Evolutionary conservation across 2,329 filamentous ascomycete species (phyloP).

Genomic region (Hansfordia pulvinata): DNA sequence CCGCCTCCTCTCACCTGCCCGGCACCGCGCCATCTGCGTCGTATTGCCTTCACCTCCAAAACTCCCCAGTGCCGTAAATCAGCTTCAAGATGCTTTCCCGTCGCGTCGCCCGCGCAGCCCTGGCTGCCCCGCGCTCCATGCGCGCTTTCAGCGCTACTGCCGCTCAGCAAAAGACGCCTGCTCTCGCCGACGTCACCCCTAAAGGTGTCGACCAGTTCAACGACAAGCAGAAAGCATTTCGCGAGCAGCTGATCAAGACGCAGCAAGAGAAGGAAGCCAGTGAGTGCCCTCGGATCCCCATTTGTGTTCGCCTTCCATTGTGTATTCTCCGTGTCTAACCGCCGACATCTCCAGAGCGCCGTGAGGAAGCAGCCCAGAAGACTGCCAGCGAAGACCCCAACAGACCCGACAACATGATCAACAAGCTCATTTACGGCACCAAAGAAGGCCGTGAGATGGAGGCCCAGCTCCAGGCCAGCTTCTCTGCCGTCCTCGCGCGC

Average conservation of each 20-base stretch:
- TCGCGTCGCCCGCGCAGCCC: constrained; percentile 33
- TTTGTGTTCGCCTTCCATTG: constrained; percentile 25
- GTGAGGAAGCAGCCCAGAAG: constrained; percentile 41
- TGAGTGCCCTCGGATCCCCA: constrained; percentile 3
- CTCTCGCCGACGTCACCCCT: constrained; percentile 70
- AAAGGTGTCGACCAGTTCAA: constrained; percentile 65
- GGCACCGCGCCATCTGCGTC: not conserved
- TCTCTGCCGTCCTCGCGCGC: constrained; percentile 84
- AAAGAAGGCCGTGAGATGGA: constrained; percentile 91
- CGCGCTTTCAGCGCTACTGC: constrained; percentile 46
- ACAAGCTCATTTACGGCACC: constrained; percentile 90
- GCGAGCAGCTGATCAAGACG: constrained; percentile 63
- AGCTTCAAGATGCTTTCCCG: constrained; percentile 32
- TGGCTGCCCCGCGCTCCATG: constrained; percentile 31
- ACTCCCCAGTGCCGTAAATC: too few relatives aligned
- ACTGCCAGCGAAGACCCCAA: constrained; percentile 39
- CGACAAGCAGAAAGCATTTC: constrained; percentile 72
- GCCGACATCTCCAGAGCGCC: constrained; percentile 38
- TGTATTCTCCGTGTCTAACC: constrained; percentile 20
- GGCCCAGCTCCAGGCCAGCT: constrained; percentile 88
- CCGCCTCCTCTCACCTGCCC: too few relatives aligned
- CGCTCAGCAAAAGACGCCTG: constrained; percentile 43
- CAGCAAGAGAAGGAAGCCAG: constrained; percentile 62
- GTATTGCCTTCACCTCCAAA: constrained; percentile 1
- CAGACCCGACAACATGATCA: constrained; percentile 61